phyloP scores from a whole-genome alignment of 2,329 filamentous ascomycete species.

The Fonsecaea multimorphosa region DNA sequence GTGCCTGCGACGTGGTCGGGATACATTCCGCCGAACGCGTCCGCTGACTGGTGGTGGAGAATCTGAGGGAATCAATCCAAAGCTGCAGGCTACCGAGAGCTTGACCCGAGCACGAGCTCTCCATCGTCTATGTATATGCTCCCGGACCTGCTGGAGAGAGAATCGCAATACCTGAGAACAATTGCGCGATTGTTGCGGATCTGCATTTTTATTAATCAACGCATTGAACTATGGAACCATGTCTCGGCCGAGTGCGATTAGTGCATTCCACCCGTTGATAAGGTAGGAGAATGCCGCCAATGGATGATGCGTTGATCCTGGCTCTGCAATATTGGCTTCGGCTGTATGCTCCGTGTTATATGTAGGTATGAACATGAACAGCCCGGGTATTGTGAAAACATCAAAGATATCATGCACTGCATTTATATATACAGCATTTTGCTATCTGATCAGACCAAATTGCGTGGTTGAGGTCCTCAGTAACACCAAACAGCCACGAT shows the following conservation, averaged over 20 bases:
- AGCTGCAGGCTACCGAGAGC: constrained; percentile 21
- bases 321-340: constrained; percentile 4
- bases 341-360: neutral
- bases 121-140: constrained; percentile 12
- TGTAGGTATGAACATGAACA: neutral
- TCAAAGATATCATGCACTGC: constrained; percentile 10
- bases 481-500: neutral
- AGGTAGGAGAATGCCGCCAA: constrained; percentile 9
- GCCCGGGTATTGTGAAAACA: neutral
- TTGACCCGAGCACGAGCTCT: constrained; percentile 4
- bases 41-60: neutral
- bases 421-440: constrained; percentile 23
- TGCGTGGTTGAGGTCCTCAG: neutral
- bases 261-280: constrained; percentile 22
- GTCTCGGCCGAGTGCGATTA: constrained; percentile 20
- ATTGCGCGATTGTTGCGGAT: constrained; percentile 27
- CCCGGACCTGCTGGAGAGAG: neutral
- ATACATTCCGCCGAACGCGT: constrained; percentile 10
- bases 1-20: constrained; percentile 27
- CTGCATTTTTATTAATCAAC: constrained; percentile 13
- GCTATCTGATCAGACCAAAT: constrained; percentile 6
- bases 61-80: constrained; percentile 25
- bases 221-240: constrained; percentile 1
- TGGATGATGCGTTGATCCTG: neutral
- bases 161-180: constrained; percentile 21